Base-by-base conservation (phyloP, 345 rosid genomes). In the Viola odorata region DNA sequence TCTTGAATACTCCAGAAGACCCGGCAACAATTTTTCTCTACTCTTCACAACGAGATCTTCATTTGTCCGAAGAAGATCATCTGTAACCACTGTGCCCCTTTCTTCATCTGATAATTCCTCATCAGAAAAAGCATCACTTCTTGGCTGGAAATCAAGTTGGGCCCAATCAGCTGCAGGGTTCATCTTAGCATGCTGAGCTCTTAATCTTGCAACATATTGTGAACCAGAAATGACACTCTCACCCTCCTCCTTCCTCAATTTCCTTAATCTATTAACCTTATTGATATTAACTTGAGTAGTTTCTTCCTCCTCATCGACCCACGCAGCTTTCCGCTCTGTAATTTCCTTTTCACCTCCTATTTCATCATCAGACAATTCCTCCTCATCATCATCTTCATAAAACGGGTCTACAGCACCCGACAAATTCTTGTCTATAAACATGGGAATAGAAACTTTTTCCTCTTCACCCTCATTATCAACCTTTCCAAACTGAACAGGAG, bases 111-210 rank as follows among this genome's bases (percentile, higher is more conserved):
- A 84, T 3, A 80, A 77, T 60, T 77, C 83, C 5, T 78, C 81
- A 55, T 74, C 76, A 55, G 49, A 70, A 53, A 44, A 40, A 53
- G 50, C 66, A 60, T 57, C 55, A 16, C 4, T 55, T 70, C 62
- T 76, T 3, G 66, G 37, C 45, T 49, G 59, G 0, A 69, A 74
- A 78, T 70, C 88, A 45, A 57, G 76, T 42, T 65, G 76, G 13
- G 99, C 99, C 99, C 97, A 94, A 4, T 90, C 96, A 0, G 99
- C 88, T 8, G 87, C 89, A 0, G 82, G 99, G 61, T 88, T 86
- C 70, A 90, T 66, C 81, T 94, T 94, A 50, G 77, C 81, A 53
- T 90, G 95, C 54, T 90, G 92, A 76, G 89, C 92, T 72, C 97
- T 84, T 69, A 88, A 70, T 73, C 99, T 86, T 4, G 85, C 65